These are phyloP conservation scores for Hanseniaspora lindneri DNA, from an alignment of 805 yeast genomes.

Conservation along the genomic window DNA sequence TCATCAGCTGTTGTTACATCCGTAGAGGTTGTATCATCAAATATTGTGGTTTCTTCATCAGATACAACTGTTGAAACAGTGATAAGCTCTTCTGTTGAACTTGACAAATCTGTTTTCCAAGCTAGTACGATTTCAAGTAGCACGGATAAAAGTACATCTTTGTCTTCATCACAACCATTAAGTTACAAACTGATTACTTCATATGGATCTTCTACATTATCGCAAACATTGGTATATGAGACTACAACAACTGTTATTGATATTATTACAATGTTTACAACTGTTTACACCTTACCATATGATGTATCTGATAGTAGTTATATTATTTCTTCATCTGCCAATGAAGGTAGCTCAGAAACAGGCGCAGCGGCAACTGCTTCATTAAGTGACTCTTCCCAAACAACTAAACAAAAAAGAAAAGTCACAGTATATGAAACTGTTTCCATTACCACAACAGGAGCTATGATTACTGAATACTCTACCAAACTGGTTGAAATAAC, in stretches of 20 bases:
- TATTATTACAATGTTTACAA: slow-evolving; percentile 1
- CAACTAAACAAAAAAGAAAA: slow-evolving; percentile 13
- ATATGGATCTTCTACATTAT: slow-evolving; percentile 5
- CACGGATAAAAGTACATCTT: too few relatives aligned
- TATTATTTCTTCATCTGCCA: background rate
- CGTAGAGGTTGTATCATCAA: background rate
- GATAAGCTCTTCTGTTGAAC: background rate
- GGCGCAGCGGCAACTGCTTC: too few relatives aligned
- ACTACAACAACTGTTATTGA: background rate
- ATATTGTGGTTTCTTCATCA: background rate
- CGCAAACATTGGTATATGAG: slow-evolving; percentile 1
- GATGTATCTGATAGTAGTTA: background rate
- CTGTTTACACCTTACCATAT: background rate
- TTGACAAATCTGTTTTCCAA: background rate
- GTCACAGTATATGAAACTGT: slow-evolving; percentile 15
- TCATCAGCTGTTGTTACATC: background rate
- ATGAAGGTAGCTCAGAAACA: background rate
- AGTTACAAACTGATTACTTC: background rate
- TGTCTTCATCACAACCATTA: too few relatives aligned
- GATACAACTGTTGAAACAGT: background rate
- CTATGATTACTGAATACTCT: slow-evolving; percentile 5
- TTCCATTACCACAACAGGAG: slow-evolving; percentile 11
- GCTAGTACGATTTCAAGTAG: too few relatives aligned
- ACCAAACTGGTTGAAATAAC: slow-evolving; percentile 12
- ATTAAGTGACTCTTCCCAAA: background rate